Evolutionary conservation across 139 green algal species (phyloP).

Genomic region (Picochlorum costavermella): DNA sequence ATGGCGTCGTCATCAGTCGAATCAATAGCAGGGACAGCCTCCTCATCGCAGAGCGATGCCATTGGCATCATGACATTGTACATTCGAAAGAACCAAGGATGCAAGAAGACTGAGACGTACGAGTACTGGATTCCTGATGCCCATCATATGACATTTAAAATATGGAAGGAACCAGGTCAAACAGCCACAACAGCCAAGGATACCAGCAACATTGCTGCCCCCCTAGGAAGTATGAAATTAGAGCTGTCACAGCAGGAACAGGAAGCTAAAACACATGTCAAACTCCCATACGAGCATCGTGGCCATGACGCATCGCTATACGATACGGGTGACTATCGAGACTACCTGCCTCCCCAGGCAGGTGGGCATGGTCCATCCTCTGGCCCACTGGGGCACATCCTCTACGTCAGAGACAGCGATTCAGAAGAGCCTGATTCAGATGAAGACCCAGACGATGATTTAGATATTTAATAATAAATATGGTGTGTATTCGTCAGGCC

Average conservation of each 20-base stretch:
- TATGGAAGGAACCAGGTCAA: too few relatives aligned
- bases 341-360: conserved; percentile 55
- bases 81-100: too few relatives aligned
- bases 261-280: conserved; percentile 35
- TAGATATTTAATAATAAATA: conserved; percentile 59
- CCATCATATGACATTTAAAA: too few relatives aligned
- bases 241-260: conserved; percentile 31
- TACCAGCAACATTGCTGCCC: background rate
- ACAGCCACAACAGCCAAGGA: too few relatives aligned
- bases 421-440: conserved; percentile 59
- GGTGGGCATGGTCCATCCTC: conserved; percentile 25
- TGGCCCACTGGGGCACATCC: conserved; percentile 51
- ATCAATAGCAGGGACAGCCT: too few relatives aligned
- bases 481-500: conserved; percentile 92
- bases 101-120: too few relatives aligned
- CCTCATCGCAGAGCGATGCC: too few relatives aligned
- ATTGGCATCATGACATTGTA: too few relatives aligned
- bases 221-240: conserved; percentile 27
- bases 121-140: too few relatives aligned
- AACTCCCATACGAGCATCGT: conserved; percentile 65
- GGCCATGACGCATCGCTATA: conserved; percentile 32
- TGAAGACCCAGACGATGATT: conserved; percentile 73
- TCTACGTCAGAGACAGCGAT: conserved; percentile 65
- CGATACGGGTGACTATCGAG: conserved; percentile 34
- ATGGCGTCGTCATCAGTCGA: too few relatives aligned